phyloP scores from a whole-genome alignment of 1,284 basidiomycete genomes.

The Sparassis latifolia region DNA sequence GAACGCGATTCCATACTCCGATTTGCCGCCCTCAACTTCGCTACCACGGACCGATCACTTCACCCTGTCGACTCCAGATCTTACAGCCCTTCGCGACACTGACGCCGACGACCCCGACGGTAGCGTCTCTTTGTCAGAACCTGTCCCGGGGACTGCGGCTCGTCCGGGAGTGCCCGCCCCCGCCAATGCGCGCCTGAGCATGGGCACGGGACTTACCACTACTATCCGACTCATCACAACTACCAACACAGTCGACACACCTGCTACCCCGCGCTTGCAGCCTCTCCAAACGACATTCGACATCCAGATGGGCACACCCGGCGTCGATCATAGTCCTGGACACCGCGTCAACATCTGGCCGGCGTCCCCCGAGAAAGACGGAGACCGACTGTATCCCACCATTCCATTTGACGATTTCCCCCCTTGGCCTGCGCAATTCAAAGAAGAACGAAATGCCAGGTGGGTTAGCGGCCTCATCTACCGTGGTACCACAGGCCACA shows the following conservation, averaged over 20 bases:
- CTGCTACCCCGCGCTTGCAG: constrained; percentile 52
- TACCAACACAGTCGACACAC: constrained; percentile 11
- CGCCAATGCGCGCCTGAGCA: constrained; percentile 46
- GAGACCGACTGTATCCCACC: constrained; percentile 29
- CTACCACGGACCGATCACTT: constrained; percentile 41
- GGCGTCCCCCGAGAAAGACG: constrained; percentile 26
- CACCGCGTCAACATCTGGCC: constrained; percentile 37
- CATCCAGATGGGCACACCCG: constrained; percentile 51
- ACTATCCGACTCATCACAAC: constrained; percentile 54
- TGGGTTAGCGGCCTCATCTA: constrained; percentile 17
- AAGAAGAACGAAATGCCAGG: constrained; percentile 25
- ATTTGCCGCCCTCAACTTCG: constrained; percentile 39
- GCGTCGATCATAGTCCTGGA: constrained; percentile 16
- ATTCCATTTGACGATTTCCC: constrained; percentile 39
- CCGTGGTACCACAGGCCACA: constrained; percentile 2
- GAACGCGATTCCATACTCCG: constrained; percentile 46
- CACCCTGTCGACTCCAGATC: constrained; percentile 35
- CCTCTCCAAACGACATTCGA: constrained; percentile 63
- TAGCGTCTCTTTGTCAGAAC: constrained; percentile 22
- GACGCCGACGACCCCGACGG: constrained; percentile 19
- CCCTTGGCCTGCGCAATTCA: background rate
- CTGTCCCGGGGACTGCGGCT: constrained; percentile 49
- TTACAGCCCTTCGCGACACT: constrained; percentile 15
- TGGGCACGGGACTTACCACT: constrained; percentile 39
- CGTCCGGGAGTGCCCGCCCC: constrained; percentile 55